Evolutionary conservation across 371 early-diverging fungal genomes (phyloP).

Genomic region (Mortierella sp.): DNA sequence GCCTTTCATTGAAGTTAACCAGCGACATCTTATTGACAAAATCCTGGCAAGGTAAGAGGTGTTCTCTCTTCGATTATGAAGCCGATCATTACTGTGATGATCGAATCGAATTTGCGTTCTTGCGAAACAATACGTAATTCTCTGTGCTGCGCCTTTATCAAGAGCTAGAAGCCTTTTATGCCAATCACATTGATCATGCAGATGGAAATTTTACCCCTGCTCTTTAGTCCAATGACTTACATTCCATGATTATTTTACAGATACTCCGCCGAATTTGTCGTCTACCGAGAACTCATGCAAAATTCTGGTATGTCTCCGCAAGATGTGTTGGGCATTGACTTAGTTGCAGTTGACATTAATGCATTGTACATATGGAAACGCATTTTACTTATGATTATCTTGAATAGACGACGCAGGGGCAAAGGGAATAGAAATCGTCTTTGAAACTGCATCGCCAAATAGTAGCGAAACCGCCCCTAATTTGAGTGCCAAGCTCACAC

Average conservation of each 20-base stretch:
- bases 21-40: conserved; percentile 94
- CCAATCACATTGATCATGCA: background rate
- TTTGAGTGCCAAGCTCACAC: conserved; percentile 64
- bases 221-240: background rate
- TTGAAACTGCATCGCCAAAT: conserved; percentile 63
- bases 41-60: conserved; percentile 82
- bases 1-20: conserved; percentile 72
- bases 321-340: too few relatives aligned
- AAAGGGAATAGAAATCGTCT: conserved; percentile 67
- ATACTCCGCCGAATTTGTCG: conserved; percentile 83
- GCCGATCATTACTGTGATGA: background rate
- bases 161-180: background rate
- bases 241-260: conserved; percentile 19
- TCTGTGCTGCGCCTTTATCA: conserved; percentile 4
- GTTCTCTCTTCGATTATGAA: too few relatives aligned
- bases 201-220: background rate
- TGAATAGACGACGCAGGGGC: conserved; percentile 74
- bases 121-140: conserved; percentile 15
- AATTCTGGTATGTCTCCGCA: conserved; percentile 69
- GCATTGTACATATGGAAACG: too few relatives aligned
- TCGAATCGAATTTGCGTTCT: background rate
- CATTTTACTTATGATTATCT: background rate
- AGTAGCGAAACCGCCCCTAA: conserved; percentile 59
- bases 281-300: conserved; percentile 85
- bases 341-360: too few relatives aligned